Base-by-base conservation (phyloP, 2,329 filamentous ascomycete species). In the Daldinia sp. region DNA sequence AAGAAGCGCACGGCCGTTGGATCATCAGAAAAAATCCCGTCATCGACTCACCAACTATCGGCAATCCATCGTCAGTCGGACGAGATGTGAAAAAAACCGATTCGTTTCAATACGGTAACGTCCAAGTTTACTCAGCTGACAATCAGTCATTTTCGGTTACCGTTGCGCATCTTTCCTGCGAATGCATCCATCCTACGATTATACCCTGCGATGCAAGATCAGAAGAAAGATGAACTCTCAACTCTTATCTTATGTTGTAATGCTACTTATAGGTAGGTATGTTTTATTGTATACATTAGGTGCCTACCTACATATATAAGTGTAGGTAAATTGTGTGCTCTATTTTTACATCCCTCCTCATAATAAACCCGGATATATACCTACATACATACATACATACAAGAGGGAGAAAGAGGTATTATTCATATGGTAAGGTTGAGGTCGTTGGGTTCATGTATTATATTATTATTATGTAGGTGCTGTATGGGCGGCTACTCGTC, bases 1-100 rank as follows among this genome's bases (percentile, higher is more conserved):
- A 60, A 60, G 50, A 49, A 61, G 43, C 35, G 65, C 65, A 68
- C 65, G 65, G 65, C 50, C 63, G 41, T 47, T 63, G 8, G 47
- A 58, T 62, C 55, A 41, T 43, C 56, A 62, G 52, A 58, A 59
- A n/a, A 52, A 29, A 59, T 41, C 54, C 62, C 58, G 52, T 63
- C 56, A 56, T 62, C 62, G 49, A 62, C 58, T 58, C 61, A 64
- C 35, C 50, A 48, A 57, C 48, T 29, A 54, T 27, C 45, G 7
- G 25, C 27, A 53, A 23, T 27, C 49, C 47, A 39, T 61, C 34
- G 34, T 43, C 37, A 45, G 63, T 68, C 59, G 52, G 59, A 65
- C 59, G 58, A 65, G 56, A 65, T 61, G 54, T 54, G 50, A 62
- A 48, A 32, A 41, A 58, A 59, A n/a, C n/a, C 32, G 39, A 59